These are phyloP conservation scores for Backusella tarrabulga DNA, from an alignment of 192 early-diverging fungal genomes.

Conservation along the genomic window DNA sequence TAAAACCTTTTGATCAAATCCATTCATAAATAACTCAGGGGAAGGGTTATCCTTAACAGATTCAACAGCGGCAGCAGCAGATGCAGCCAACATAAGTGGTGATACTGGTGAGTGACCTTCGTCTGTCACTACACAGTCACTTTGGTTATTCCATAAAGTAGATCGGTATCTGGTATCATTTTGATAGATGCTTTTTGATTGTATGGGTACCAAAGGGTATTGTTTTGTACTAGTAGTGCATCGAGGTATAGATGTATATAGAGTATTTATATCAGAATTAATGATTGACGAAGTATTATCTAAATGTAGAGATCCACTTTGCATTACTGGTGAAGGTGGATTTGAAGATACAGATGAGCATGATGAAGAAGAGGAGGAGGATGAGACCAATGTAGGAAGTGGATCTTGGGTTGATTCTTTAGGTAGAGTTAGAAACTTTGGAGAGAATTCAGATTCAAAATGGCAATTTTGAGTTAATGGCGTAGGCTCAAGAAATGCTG, in stretches of 20 bases:
- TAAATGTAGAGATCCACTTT: background rate
- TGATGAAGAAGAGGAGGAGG: background rate
- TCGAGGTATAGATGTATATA: background rate
- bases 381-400: background rate
- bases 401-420: background rate
- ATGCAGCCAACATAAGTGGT: background rate
- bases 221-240: background rate
- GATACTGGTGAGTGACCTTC: background rate
- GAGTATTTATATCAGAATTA: background rate
- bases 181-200: background rate
- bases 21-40: background rate
- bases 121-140: background rate
- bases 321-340: background rate
- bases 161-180: background rate
- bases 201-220: background rate
- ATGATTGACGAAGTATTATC: background rate
- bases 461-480: background rate
- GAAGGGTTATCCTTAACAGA: background rate
- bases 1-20: background rate
- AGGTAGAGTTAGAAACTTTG: background rate
- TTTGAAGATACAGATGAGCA: background rate
- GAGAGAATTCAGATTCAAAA: background rate
- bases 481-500: background rate
- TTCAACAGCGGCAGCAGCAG: background rate
- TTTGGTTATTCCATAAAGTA: background rate